phyloP scores from a whole-genome alignment of 2,329 filamentous ascomycete species.

The Mycosphaerella arachidis region DNA sequence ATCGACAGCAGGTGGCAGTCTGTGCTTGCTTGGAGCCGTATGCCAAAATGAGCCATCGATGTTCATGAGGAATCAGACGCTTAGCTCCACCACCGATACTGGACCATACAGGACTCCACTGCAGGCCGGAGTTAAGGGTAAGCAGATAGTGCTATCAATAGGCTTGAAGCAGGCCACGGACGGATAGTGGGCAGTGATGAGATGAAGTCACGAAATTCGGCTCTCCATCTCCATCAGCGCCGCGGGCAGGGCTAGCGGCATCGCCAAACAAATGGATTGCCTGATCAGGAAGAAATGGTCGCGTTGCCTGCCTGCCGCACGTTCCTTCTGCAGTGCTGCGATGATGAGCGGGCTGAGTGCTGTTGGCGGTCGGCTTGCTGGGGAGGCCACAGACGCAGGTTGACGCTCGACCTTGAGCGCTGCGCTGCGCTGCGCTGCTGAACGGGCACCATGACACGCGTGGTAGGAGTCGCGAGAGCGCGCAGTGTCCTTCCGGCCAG shows the following conservation, averaged over 20 bases:
- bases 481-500: background rate
- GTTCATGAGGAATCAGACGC: slow-evolving; percentile 17
- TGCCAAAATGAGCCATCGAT: slow-evolving; percentile 23
- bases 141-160: slow-evolving; percentile 25
- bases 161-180: slow-evolving; percentile 16
- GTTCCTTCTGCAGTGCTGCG: background rate
- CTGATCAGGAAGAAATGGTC: slow-evolving; percentile 10
- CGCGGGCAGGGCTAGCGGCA: slow-evolving; percentile 16
- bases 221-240: slow-evolving; percentile 23
- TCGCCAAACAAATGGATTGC: slow-evolving; percentile 13
- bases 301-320: slow-evolving; percentile 5
- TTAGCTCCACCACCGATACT: slow-evolving; percentile 22
- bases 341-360: background rate
- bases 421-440: background rate
- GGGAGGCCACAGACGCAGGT: background rate
- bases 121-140: slow-evolving; percentile 12
- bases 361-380: background rate
- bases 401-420: background rate
- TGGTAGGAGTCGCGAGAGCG: background rate
- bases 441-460: background rate
- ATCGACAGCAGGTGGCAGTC: slow-evolving; percentile 16
- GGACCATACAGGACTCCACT: slow-evolving; percentile 12
- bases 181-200: slow-evolving; percentile 16
- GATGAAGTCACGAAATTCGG: slow-evolving; percentile 26
- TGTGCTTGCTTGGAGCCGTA: slow-evolving; percentile 19